Conservation (phyloP, 495 filamentous ascomycete species). For the Glonium stellatum region DNA sequence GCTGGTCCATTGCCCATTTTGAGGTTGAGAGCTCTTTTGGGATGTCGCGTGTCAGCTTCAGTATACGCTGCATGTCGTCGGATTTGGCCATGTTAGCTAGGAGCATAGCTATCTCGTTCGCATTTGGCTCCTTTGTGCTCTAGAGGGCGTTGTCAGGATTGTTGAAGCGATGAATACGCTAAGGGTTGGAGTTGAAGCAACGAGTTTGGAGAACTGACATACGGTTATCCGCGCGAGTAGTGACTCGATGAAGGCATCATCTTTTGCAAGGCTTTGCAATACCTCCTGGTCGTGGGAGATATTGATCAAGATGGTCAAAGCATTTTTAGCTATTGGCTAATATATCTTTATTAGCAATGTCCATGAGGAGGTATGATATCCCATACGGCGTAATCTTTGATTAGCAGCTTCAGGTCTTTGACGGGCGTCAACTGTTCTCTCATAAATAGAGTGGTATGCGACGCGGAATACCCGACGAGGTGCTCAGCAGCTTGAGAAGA, state of each 20-base stretch:
- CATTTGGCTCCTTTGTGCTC: constrained; percentile 62
- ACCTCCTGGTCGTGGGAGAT: constrained; percentile 72
- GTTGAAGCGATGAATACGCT: neutral
- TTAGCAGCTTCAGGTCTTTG: constrained; percentile 55
- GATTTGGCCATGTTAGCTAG: constrained; percentile 85
- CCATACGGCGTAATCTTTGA: constrained; percentile 33
- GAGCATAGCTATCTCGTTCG: constrained; percentile 82
- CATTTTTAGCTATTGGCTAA: constrained; percentile 84
- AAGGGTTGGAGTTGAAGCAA: neutral
- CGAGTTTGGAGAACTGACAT: constrained; percentile 40
- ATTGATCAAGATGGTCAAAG: constrained; percentile 88
- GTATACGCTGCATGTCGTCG: constrained; percentile 59
- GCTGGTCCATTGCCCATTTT: constrained; percentile 70
- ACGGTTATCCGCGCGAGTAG: constrained; percentile 68
- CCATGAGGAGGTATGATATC: neutral
- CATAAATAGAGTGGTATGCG: constrained; percentile 79
- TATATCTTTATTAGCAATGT: neutral
- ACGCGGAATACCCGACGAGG: constrained; percentile 72
- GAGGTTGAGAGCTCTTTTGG: constrained; percentile 59
- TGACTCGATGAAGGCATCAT: constrained; percentile 73
- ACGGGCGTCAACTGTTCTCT: constrained; percentile 67
- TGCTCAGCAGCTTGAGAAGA: constrained; percentile 63
- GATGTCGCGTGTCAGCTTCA: constrained; percentile 54
- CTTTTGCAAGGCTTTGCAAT: constrained; percentile 61
- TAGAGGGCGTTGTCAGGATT: constrained; percentile 25